These are phyloP conservation scores for Staphylotrichum tortipilum DNA, from an alignment of 495 filamentous ascomycete species.

Conservation along the genomic window DNA sequence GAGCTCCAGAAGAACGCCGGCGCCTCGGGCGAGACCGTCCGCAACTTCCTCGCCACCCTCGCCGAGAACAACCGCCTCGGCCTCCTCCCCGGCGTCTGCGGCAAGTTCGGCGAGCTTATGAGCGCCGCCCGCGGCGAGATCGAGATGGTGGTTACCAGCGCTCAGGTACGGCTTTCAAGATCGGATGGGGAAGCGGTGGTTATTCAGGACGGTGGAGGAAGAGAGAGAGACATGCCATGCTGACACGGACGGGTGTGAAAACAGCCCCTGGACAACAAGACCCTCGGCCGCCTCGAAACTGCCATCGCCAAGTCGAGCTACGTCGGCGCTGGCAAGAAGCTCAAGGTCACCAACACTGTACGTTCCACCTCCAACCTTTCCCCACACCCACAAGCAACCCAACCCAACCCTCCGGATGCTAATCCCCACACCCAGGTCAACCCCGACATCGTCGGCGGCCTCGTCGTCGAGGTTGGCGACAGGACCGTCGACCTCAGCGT, in stretches of 20 bases:
- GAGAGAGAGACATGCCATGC: background rate
- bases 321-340: constrained; percentile 87
- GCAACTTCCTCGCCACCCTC: constrained; percentile 84
- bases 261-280: constrained; percentile 81
- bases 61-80: constrained; percentile 94
- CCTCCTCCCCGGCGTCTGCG: constrained; percentile 67
- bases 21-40: constrained; percentile 65
- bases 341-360: constrained; percentile 91
- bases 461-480: constrained; percentile 94
- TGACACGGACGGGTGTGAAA: constrained; percentile 2
- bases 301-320: constrained; percentile 83
- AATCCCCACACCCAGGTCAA: constrained; percentile 55
- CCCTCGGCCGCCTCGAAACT: constrained; percentile 70
- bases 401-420: background rate
- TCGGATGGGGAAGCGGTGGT: no score
- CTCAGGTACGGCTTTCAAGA: constrained; percentile 73
- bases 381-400: background rate
- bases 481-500: constrained; percentile 96
- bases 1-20: constrained; percentile 76
- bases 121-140: constrained; percentile 84
- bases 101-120: constrained; percentile 83
- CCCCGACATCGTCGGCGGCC: constrained; percentile 85
- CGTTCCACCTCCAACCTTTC: constrained; percentile 13
- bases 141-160: constrained; percentile 81
- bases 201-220: no score